Evolutionary conservation across 306 rosid species (phyloP).

Genomic region (Pterocarpus santalinus): DNA sequence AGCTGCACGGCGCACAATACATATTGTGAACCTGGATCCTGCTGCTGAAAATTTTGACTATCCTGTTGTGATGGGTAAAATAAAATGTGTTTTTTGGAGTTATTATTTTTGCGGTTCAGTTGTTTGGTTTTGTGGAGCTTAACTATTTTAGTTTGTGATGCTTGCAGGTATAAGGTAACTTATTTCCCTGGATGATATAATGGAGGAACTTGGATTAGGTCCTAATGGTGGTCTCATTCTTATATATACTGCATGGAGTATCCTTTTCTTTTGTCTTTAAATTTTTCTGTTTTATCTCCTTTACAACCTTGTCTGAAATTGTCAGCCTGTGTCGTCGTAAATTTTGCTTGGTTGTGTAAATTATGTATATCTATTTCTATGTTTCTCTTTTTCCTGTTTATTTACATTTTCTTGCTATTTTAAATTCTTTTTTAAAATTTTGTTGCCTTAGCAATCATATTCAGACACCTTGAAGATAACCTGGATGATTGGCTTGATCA

Average conservation of each 20-base stretch:
- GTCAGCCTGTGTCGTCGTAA: neutral
- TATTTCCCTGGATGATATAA: conserved; percentile 89
- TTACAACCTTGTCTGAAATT: conserved; percentile 14
- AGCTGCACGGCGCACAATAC: conserved; percentile 58
- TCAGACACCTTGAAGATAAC: conserved; percentile 89
- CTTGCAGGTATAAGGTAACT: conserved; percentile 90
- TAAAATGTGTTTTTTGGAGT: neutral
- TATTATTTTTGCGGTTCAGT: conserved; percentile 1
- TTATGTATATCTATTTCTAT: neutral
- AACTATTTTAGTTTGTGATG: conserved; percentile 32
- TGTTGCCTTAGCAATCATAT: conserved; percentile 59
- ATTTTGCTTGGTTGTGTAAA: neutral
- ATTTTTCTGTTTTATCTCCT: neutral
- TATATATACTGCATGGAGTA: conserved; percentile 96
- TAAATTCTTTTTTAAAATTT: neutral
- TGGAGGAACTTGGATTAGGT: conserved; percentile 96
- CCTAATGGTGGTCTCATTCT: conserved; percentile 85
- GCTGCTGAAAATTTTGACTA: conserved; percentile 97
- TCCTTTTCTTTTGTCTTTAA: conserved; percentile 60
- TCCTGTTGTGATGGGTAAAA: conserved; percentile 89
- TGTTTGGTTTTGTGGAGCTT: neutral
- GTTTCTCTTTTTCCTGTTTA: neutral
- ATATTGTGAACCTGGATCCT: conserved; percentile 87
- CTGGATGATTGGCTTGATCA: conserved; percentile 85
- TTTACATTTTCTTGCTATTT: neutral